Evolutionary conservation across 768 basidiomycete species (phyloP).

Genomic region (Russula sp.): DNA sequence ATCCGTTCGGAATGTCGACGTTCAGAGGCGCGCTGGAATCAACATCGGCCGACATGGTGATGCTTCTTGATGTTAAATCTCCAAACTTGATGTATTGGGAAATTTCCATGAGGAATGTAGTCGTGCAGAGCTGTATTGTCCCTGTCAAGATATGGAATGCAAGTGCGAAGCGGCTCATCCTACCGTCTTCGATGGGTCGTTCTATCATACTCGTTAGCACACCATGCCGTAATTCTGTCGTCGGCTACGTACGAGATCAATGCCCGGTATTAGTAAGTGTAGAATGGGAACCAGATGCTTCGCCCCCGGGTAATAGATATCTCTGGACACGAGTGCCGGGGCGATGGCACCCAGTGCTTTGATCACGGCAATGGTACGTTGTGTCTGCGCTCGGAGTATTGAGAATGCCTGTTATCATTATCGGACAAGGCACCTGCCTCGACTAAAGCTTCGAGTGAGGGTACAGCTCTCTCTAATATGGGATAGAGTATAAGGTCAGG

Average conservation of each 20-base stretch:
- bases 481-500: conserved; percentile 81
- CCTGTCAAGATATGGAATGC: conserved; percentile 12
- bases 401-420: neutral
- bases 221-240: neutral
- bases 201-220: conserved; percentile 36
- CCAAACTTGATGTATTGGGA: conserved; percentile 71
- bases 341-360: conserved; percentile 79
- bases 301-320: conserved; percentile 75
- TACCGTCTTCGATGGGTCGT: conserved; percentile 76
- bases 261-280: conserved; percentile 76
- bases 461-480: conserved; percentile 76
- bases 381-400: conserved; percentile 47
- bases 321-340: conserved; percentile 71
- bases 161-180: conserved; percentile 19
- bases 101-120: conserved; percentile 67
- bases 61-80: conserved; percentile 43
- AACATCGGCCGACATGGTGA: conserved; percentile 22
- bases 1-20: conserved; percentile 18
- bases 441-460: conserved; percentile 81
- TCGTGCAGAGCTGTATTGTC: conserved; percentile 55
- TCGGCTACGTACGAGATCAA: conserved; percentile 60
- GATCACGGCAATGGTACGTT: conserved; percentile 79
- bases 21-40: conserved; percentile 24
- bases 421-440: conserved; percentile 45
- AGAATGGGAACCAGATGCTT: conserved; percentile 77